Evolutionary conservation across 2,329 filamentous ascomycete species (phyloP), one percentile per base, ranked within the genome.

Genomic region (Botrytis fragariae): DNA sequence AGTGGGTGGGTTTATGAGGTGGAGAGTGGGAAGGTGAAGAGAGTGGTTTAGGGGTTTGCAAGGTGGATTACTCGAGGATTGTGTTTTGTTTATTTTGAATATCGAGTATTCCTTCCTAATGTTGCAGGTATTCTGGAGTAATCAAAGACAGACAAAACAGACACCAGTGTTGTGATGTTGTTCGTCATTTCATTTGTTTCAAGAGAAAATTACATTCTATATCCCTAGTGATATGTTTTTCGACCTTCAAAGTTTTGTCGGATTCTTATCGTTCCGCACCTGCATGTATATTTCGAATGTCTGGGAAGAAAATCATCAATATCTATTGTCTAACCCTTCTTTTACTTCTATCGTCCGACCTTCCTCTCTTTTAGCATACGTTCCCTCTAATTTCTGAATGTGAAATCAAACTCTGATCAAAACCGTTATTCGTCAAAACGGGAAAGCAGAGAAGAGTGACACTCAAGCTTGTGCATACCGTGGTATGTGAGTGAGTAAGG

Each of bases 1-100:
- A 92, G 87, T 9, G 93, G 93, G 0, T 95, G 92, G 88, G 83
- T 95, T 3, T 95, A 94, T 82, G 90, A 94, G 78, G 91, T 95
- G 60, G 89, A 93, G 84, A 93, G 88, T 1, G 93, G 92, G 0
- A 90, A 85, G 81, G 86, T 87, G 67, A 85, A 83, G 75, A 84
- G 82, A 71, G 83, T 90, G 64, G 83, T 84, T 60, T 87, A 75
- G 77, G 29, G 61, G 10, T 14, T 42, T 22, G 59, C 22, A 4
- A 8, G 35, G 1, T 35, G 42, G 8, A 32, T 57, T 18, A 57
- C 6, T 29, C 5, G 51, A 0, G n/a, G n/a, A 1, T 39, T 32
- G 8, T 20, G 1, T 12, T 20, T 39, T 54, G 14, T 54, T 39
- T 51, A 0, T 39, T 9, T 22, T 5, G 37, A 51, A 18, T 39